Base-by-base conservation (phyloP, 78 protist genomes). In the Emiliania huxleyi region DNA sequence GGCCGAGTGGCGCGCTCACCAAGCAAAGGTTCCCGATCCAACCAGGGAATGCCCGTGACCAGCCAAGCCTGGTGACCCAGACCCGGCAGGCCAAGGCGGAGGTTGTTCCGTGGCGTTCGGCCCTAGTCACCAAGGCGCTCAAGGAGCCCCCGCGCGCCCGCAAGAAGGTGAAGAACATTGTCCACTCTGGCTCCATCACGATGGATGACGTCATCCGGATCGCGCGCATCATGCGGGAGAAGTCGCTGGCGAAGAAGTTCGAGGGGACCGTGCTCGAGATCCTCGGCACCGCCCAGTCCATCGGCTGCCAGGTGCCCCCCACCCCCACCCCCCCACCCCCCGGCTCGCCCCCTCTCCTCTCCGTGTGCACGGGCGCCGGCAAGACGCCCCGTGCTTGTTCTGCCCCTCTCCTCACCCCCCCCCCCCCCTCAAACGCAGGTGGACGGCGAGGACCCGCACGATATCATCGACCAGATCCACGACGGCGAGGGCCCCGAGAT, bases 111-210 rank as follows among this genome's bases (percentile, higher is more conserved):
- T 49, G 98, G n/a, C 99, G 99, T 12, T 87, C 99, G 19, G 42
- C 99, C 29, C 96, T 98, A 26, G 48, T 99, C 94, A 97, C 99
- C 95, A 56, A 94, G 89, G 99, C 99, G 62, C 97, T 99, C 62
- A 98, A 99, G 95, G 99, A 99, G 96, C 99, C 99, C 44, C 94
- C 44, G 48, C 97, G 99, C 46, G 99, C 99, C 96, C 96, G 99
- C 92, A 99, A 99, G 98, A 98, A 99, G 98, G 99, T 88, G 55
- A 98, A 98, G 98, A 97, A 98, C 99, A 97, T 90, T 91, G 93
- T 94, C 93, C 99, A 99, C 98, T 26, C 90, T 79, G 99, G 99
- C 91, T 95, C 96, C 98, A 73, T 99, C 93, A 26, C 98, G 48
- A 37, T 98, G 37, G 97, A 97, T 40, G 98, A 96, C 48, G 87